Base-by-base conservation (phyloP, 306 rosid genomes). In the Dryas drummondii region DNA sequence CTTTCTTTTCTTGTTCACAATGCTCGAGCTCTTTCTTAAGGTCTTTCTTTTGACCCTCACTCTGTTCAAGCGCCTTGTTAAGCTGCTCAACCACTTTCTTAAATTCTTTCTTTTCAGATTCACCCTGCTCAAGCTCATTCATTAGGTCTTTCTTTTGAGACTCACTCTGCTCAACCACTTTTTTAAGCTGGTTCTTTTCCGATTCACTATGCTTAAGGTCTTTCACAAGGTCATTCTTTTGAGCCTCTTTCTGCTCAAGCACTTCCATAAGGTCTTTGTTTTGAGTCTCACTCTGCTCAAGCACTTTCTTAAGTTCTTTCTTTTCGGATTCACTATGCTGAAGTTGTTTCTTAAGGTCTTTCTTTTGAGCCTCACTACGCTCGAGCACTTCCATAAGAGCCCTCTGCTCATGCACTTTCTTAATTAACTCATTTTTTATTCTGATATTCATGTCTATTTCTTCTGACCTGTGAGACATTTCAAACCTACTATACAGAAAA, bases 41-140 rank as follows among this genome's bases (percentile, higher is more conserved):
- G 22, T 80, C 64, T 66, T 82, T 78, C 69, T 50, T 88, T 81
- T 66, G 76, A 68, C 67, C 84, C 77, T 85, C 74, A 73, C 88
- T 74, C 9, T 41, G 77, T 73, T 56, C 57, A 52, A 81, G 68
- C 71, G 65, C 80, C 59, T 68, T 67, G 15, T 93, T 85, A 77
- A 86, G 87, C 57, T 76, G 86, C 72, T 45, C 69, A 42, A 72
- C 68, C 61, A 86, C 51, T 44, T 53, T 76, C 83, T 86, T 58
- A 49, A 74, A 58, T 58, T 68, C 14, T 65, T 42, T 17, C 7
- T 42, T 65, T 44, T 65, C 70, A 65, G 52, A 32, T 65, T 44
- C 70, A 17, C 9, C n/a, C 16, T 65, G 32, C 12, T 41, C 50
- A 40, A 65, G n/a, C 70, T 8, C 42, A 44, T 45, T 16, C 52